A percentile compares a stretch with the other conserved stretches of the same genome.
Evolutionary conservation across 2,329 filamentous ascomycete genomes (phyloP).

Genomic region (Apiospora saccharicola): DNA sequence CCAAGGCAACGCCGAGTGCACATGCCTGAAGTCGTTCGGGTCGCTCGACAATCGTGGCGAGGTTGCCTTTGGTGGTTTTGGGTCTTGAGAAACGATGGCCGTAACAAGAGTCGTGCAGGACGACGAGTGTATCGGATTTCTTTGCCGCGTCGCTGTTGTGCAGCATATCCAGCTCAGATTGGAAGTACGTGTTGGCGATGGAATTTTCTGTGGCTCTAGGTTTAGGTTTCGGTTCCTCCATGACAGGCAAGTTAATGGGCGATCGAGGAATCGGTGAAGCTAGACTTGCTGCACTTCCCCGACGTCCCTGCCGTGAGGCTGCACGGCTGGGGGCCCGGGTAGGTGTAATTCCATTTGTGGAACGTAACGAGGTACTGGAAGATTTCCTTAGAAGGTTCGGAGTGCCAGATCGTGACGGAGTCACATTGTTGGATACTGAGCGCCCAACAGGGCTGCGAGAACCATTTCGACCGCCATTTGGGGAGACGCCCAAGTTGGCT

Average conservation of each 20-base stretch:
- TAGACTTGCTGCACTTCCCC: slow-evolving; percentile 55
- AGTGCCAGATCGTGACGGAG: slow-evolving; percentile 54
- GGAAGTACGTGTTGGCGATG: slow-evolving; percentile 74
- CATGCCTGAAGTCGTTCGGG: slow-evolving; percentile 89
- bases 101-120: slow-evolving; percentile 94
- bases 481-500: slow-evolving; percentile 32
- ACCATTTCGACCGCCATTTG: slow-evolving; percentile 44
- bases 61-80: slow-evolving; percentile 72
- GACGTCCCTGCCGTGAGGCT: slow-evolving; percentile 57
- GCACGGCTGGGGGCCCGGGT: slow-evolving; percentile 47
- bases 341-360: slow-evolving; percentile 50
- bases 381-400: slow-evolving; percentile 63
- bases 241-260: slow-evolving; percentile 33
- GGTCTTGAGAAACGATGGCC: slow-evolving; percentile 90
- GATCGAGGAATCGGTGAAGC: slow-evolving; percentile 49
- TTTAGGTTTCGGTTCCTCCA: slow-evolving; percentile 45
- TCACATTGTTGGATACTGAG: slow-evolving; percentile 38
- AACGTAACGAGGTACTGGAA: slow-evolving; percentile 64
- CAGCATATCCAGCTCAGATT: slow-evolving; percentile 71
- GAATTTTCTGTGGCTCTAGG: slow-evolving; percentile 56
- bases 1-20: slow-evolving; percentile 81
- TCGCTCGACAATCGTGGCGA: slow-evolving; percentile 88
- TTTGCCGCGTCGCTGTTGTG: slow-evolving; percentile 53
- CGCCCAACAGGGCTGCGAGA: slow-evolving; percentile 52
- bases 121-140: slow-evolving; percentile 73